Evolutionary conservation across 257 asterid genomes (phyloP).

Genomic region (Handroanthus guayacan): DNA sequence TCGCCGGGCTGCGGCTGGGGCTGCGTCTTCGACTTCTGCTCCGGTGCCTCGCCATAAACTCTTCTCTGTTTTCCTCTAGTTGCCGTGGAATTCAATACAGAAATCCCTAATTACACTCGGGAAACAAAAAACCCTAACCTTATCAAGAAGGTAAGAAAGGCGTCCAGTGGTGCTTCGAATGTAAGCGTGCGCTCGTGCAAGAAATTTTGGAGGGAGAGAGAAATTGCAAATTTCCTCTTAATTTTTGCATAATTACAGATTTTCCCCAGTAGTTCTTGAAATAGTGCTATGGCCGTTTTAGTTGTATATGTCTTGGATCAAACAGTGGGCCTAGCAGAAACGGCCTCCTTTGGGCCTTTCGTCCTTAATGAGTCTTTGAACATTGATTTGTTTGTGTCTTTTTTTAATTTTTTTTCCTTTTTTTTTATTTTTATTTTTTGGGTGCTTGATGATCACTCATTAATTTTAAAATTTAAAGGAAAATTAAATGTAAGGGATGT

Average conservation of each 20-base stretch:
- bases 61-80: not conserved
- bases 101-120: slow-evolving; percentile 5
- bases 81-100: not conserved
- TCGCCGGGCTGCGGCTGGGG: slow-evolving; percentile 70
- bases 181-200: not conserved
- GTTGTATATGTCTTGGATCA: not conserved
- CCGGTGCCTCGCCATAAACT: slow-evolving; percentile 62
- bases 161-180: not conserved
- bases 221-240: slow-evolving; percentile 2
- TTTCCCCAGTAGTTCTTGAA: not conserved
- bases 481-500: too few species aligned
- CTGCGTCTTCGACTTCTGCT: slow-evolving; percentile 63
- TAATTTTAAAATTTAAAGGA: too few species aligned
- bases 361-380: too few species aligned
- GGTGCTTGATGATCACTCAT: too few species aligned
- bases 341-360: not conserved
- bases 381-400: too few species aligned
- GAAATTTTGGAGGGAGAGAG: slow-evolving; percentile 32
- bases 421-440: too few species aligned
- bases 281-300: not conserved
- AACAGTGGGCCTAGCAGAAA: not conserved
- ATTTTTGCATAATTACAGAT: not conserved
- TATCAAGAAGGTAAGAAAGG: slow-evolving; percentile 1
- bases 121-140: slow-evolving; percentile 26
- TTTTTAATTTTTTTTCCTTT: too few species aligned